Base-by-base conservation (phyloP, 2,329 filamentous ascomycete species). In the Apiospora saccharicola region DNA sequence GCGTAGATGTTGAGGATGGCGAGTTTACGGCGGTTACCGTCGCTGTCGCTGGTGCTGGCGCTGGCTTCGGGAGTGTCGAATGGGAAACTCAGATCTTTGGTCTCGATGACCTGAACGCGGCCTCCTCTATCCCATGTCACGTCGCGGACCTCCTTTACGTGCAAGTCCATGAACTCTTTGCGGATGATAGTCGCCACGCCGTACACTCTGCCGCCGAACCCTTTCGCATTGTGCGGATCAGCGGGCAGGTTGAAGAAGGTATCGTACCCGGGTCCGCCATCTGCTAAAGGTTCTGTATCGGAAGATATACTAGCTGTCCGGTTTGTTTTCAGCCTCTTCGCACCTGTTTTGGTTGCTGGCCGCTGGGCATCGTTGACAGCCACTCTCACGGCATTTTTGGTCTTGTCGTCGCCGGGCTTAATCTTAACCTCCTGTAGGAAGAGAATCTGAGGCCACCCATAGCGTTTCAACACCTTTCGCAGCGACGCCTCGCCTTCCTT, bases 81-180 rank as follows among this genome's bases (percentile, higher is more conserved):
- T 5, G 69, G 69, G 14, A 73, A 37, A 3, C 19, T 24, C 14
- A 74, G 75, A n/a, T 72, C 68, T 13, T 70, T 30, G 43, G 78
- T 80, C 76, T 87, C 83, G 16, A 86, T 80, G 30, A 89, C 79
- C n/a, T 83, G 80, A 6, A 89, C 81, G 0, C 87, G 82, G 4
- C 87, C 87, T 81, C 89, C 87, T 1, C 79, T 75, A 71, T 89
- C 87, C 87, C 86, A 89, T 13, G 82, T 78, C 0, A 87, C 85
- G 0, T 80, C 81, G 10, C 84, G 80, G 0, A 85, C 79, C 4
- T 72, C 70, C 0, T 77, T 73, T 13, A 83, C 78, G 24, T 76
- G 70, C 30, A 77, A 71, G 1, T 72, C 41, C 14, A 78, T 72
- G 69, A 87, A 83, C 74, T 88, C 86, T 14, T 81, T 77, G 3